Percentiles rank a stretch among this genome's conserved stretches.
Conservation (phyloP, 2,329 filamentous ascomycete genomes). For the Exophiala viscosa region DNA sequence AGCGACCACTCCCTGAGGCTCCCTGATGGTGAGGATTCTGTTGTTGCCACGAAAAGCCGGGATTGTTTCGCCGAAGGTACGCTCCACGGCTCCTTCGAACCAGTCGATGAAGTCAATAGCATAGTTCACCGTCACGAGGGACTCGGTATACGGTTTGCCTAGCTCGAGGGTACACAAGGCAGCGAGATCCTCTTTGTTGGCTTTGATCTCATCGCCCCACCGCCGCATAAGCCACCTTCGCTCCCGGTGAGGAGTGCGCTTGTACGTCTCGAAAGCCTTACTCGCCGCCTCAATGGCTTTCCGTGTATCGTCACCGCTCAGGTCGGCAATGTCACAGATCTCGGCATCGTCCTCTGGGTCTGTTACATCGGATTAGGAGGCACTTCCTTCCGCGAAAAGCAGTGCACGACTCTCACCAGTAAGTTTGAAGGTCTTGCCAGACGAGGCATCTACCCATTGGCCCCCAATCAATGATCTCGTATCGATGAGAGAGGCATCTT, state of each 20-base stretch:
- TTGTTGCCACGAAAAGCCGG: constrained; percentile 19
- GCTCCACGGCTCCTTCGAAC: constrained; percentile 5
- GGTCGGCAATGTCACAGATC: constrained; percentile 13
- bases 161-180: constrained; percentile 57
- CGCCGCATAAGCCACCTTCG: constrained; percentile 17
- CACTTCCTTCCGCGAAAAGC: not conserved
- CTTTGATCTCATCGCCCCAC: constrained; percentile 25
- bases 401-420: not conserved
- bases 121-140: constrained; percentile 46
- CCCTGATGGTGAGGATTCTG: constrained; percentile 22
- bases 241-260: constrained; percentile 8
- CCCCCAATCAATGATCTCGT: constrained; percentile 5
- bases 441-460: constrained; percentile 1
- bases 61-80: constrained; percentile 12
- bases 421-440: constrained; percentile 1
- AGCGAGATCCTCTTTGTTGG: constrained; percentile 27
- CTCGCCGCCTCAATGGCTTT: constrained; percentile 1
- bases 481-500: constrained; percentile 8
- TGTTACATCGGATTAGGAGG: not conserved
- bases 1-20: constrained; percentile 38
- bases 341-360: constrained; percentile 3
- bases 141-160: constrained; percentile 53
- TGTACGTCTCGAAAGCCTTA: not conserved
- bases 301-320: not conserved
- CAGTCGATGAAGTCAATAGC: constrained; percentile 33